These are phyloP conservation scores for Colletotrichum lentis DNA, from an alignment of 2,329 filamentous ascomycete genomes.

Conservation along the genomic window DNA sequence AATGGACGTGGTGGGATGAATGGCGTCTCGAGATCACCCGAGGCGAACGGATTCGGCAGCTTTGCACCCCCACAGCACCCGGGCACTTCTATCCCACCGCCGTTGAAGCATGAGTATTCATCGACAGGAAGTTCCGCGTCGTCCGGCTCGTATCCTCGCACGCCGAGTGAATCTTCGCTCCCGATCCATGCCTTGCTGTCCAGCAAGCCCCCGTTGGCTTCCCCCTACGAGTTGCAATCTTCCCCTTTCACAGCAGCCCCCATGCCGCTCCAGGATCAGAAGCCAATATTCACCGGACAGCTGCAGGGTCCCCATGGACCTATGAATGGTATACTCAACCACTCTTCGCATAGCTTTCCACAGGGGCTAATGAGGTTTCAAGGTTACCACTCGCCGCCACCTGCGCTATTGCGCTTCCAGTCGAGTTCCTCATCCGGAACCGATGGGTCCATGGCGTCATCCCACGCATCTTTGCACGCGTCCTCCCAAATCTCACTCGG, in stretches of 20 bases:
- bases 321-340: conserved; percentile 26
- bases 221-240: conserved; percentile 37
- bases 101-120: conserved; percentile 56
- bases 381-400: conserved; percentile 35
- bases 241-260: conserved; percentile 26
- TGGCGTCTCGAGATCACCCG: conserved; percentile 35
- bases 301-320: background rate
- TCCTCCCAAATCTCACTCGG: conserved; percentile 32
- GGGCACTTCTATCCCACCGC: conserved; percentile 44
- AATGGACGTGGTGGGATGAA: conserved; percentile 41
- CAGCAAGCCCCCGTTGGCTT: conserved; percentile 46
- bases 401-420: conserved; percentile 28
- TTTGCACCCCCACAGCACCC: conserved; percentile 18
- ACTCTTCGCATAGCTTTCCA: conserved; percentile 9
- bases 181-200: conserved; percentile 64
- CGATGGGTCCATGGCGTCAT: conserved; percentile 31
- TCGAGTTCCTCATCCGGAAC: conserved; percentile 34
- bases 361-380: conserved; percentile 30
- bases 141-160: conserved; percentile 53
- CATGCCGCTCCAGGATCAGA: conserved; percentile 37
- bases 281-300: conserved; percentile 8
- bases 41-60: conserved; percentile 18
- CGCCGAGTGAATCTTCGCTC: conserved; percentile 59
- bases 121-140: conserved; percentile 56
- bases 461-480: conserved; percentile 33